phyloP scores from a whole-genome alignment of 768 basidiomycete genomes.

The Leccinum broughii region DNA sequence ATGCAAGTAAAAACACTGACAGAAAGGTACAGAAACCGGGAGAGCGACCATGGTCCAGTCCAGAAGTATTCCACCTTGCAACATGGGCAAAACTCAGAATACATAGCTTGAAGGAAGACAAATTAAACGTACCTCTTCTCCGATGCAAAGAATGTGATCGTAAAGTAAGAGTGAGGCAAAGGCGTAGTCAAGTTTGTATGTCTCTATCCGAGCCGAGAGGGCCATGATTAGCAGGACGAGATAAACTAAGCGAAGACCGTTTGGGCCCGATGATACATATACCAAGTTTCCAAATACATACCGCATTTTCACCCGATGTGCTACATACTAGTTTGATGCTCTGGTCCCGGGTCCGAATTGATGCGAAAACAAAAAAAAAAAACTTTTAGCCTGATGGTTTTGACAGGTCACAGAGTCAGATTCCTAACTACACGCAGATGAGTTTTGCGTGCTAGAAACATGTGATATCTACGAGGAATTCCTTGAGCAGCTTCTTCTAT shows the following conservation, averaged over 20 bases:
- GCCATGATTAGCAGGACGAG: background rate
- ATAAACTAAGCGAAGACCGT: background rate
- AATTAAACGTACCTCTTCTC: background rate
- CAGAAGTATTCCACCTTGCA: background rate
- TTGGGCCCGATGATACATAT: background rate
- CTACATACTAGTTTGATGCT: background rate
- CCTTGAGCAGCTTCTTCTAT: background rate
- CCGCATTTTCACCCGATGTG: background rate
- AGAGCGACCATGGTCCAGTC: background rate
- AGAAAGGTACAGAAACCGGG: background rate
- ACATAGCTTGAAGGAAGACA: background rate
- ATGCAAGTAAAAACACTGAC: background rate
- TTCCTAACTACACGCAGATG: background rate
- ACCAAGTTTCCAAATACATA: background rate
- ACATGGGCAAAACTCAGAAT: background rate
- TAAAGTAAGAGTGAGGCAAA: background rate
- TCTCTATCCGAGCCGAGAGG: background rate
- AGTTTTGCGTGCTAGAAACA: background rate
- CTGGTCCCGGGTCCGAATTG: background rate
- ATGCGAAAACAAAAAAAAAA: background rate
- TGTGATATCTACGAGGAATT: background rate
- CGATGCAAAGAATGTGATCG: background rate
- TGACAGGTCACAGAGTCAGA: background rate
- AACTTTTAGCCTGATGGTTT: background rate
- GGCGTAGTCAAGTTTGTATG: background rate